Evolutionary conservation across 148 eudicot genomes (phyloP).

Genomic region (Spergularia bocconei): DNA sequence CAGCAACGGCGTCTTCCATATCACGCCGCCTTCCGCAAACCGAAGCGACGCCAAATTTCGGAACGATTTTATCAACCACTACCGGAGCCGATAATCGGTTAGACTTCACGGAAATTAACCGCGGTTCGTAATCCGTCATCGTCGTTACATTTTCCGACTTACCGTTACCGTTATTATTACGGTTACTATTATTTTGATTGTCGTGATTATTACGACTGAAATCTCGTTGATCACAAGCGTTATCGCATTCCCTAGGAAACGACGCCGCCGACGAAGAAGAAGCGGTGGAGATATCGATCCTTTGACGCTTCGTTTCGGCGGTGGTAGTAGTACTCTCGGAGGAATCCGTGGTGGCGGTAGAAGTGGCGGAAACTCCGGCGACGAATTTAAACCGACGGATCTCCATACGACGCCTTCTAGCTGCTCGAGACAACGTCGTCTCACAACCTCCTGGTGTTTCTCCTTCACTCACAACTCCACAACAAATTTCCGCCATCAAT

Average conservation of each 20-base stretch:
- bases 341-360: not conserved
- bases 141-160: no score
- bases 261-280: slow-evolving; percentile 11
- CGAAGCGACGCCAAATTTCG: slow-evolving; percentile 63
- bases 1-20: slow-evolving; percentile 79
- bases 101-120: not conserved
- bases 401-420: slow-evolving; percentile 57
- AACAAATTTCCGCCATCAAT: slow-evolving; percentile 68
- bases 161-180: not conserved
- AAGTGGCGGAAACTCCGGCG: slow-evolving; percentile 6
- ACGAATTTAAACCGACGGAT: slow-evolving; percentile 41
- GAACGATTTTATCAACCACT: slow-evolving; percentile 14
- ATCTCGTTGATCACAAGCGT: not conserved
- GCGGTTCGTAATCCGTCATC: not conserved
- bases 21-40: slow-evolving; percentile 70
- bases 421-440: slow-evolving; percentile 32
- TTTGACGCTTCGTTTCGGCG: slow-evolving; percentile 40
- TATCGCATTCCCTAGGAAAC: slow-evolving; percentile 25
- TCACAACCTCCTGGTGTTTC: slow-evolving; percentile 29
- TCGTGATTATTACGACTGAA: no score
- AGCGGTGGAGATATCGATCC: slow-evolving; percentile 20
- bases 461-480: slow-evolving; percentile 34
- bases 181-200: no score
- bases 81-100: not conserved
- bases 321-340: slow-evolving; percentile 9